Evolutionary conservation across 1,284 basidiomycete species (phyloP), one percentile per base, ranked within the genome.

Genomic region (Leccinum insigne): DNA sequence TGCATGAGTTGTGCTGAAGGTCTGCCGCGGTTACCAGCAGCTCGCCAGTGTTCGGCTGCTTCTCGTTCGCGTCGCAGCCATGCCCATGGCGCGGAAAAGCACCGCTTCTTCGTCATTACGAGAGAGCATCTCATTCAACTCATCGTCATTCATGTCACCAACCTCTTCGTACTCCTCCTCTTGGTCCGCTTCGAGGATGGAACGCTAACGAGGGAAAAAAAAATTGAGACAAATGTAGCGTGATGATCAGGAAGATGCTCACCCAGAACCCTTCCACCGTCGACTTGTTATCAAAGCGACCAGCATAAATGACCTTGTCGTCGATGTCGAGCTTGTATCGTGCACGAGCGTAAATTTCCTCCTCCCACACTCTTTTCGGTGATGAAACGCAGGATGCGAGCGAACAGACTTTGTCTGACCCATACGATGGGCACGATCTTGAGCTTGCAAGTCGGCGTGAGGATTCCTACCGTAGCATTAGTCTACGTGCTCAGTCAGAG

Each of bases 381-480:
- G 75, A 99, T 96, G 77, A 99, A 93, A 71, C 97, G 91, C 69
- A 99, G 83, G 70, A 99, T 99, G 32, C 32, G 32, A 32, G 52
- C 96, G 89, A 47, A 99, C 98, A 64, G 96, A 94, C 81, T 98
- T 98, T 71, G 98, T 99, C 78, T 99, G 98, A 68, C 98, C 98
- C 74, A 99, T 99, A 88, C 98, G 96, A 85, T 99, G 97, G 11
- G 95, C 95, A 85, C 95, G 95, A 86, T 99, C 98, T 83, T 99
- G 98, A 23, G 98, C 97, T 81, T 99, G 98, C 71, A 99, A 81
- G 88, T 99, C 98, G 58, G 95, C 94, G 74, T 98, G 95, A 65
- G 96, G 96, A 81, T 98, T 98, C 95, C 89, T 90, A 74, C 42
- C 8, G 13, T 59, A 23, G 23, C 13, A 32, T 68, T 40, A 66